Conservation (phyloP, 352 stramenopile genomes). For the Phytophthora lateralis region DNA sequence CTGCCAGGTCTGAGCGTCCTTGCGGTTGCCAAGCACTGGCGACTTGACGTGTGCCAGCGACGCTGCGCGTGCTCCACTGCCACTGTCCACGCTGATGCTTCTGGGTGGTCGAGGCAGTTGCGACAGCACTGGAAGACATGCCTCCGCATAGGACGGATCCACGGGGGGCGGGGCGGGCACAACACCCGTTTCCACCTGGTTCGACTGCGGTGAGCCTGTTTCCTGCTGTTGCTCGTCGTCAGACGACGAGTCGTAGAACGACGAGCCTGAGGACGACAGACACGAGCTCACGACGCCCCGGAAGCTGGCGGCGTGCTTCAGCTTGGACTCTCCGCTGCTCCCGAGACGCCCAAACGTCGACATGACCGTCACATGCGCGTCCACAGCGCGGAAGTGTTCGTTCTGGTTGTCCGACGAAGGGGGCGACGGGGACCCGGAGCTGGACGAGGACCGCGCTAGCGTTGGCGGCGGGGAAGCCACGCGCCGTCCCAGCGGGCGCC, state of each 20-base stretch:
- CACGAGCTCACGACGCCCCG: slow-evolving; percentile 50
- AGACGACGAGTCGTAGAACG: slow-evolving; percentile 52
- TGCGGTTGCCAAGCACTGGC: slow-evolving; percentile 58
- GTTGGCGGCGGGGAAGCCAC: slow-evolving; percentile 36
- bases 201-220: slow-evolving; percentile 7
- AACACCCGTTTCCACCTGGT: slow-evolving; percentile 18
- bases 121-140: slow-evolving; percentile 52
- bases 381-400: slow-evolving; percentile 23
- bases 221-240: slow-evolving; percentile 52
- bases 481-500: slow-evolving; percentile 58
- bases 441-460: slow-evolving; percentile 25
- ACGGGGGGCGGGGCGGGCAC: slow-evolving; percentile 27
- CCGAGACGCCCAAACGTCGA: slow-evolving; percentile 38
- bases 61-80: slow-evolving; percentile 21
- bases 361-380: slow-evolving; percentile 21
- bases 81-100: slow-evolving; percentile 56
- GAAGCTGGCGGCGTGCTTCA: slow-evolving; percentile 47
- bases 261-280: slow-evolving; percentile 61
- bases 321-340: slow-evolving; percentile 28
- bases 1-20: slow-evolving; percentile 73
- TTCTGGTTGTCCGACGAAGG: slow-evolving; percentile 32
- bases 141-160: slow-evolving; percentile 53
- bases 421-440: slow-evolving; percentile 25
- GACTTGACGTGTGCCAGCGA: slow-evolving; percentile 59
- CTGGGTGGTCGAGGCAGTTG: slow-evolving; percentile 44